These are phyloP conservation scores for Bruguiera hainesii DNA, from an alignment of 441 rosid genomes.

Conservation along the genomic window DNA sequence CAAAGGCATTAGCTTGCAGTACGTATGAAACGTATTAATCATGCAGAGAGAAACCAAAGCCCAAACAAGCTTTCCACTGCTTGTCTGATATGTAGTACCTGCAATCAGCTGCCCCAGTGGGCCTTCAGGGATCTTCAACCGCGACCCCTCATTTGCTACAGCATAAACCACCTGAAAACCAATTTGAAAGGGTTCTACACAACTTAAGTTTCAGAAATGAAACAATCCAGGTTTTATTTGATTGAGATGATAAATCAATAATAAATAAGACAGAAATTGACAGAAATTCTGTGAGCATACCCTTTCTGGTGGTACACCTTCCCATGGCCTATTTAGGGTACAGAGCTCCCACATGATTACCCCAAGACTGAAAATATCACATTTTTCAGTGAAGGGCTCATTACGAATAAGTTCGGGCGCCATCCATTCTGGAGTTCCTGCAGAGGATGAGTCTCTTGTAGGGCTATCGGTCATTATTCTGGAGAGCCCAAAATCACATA, in stretches of 20 bases:
- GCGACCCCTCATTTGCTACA: conserved; percentile 89
- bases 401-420: conserved; percentile 96
- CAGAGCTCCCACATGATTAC: conserved; percentile 98
- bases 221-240: background rate
- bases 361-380: conserved; percentile 93
- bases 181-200: background rate
- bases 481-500: conserved; percentile 94
- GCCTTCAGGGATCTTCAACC: conserved; percentile 84
- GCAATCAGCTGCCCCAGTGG: conserved; percentile 85
- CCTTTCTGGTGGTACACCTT: conserved; percentile 87
- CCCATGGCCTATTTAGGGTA: conserved; percentile 89
- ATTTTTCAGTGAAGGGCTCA: conserved; percentile 86
- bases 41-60: background rate
- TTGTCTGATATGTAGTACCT: conserved; percentile 37
- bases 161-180: conserved; percentile 72
- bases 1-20: background rate
- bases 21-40: background rate
- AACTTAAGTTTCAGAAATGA: too few relatives aligned
- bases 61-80: background rate
- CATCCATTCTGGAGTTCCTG: conserved; percentile 99
- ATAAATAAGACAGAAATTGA: background rate
- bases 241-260: background rate
- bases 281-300: conserved; percentile 27
- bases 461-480: conserved; percentile 63
- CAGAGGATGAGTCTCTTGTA: conserved; percentile 71